Conservation (phyloP, 2,329 filamentous ascomycete genomes). For the Penicillium janthinellum region DNA sequence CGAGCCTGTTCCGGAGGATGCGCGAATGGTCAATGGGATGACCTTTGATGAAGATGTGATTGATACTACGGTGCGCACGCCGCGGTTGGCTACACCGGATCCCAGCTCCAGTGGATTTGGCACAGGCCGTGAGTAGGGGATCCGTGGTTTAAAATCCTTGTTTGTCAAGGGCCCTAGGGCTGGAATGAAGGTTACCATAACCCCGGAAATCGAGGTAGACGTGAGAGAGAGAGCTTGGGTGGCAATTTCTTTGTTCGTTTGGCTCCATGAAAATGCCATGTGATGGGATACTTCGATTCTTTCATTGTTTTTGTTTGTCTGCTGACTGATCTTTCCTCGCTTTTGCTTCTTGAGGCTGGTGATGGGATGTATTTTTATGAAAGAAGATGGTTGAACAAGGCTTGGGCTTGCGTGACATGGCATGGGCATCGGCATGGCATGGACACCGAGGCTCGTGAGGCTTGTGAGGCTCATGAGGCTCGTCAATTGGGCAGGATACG, state of each 20-base stretch:
- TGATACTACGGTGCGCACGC: conserved; percentile 65
- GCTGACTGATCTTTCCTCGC: neutral
- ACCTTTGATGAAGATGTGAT: conserved; percentile 64
- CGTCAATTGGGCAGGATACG: conserved; percentile 7
- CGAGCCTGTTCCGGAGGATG: conserved; percentile 52
- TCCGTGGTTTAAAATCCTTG: no score
- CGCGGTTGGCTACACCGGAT: conserved; percentile 51
- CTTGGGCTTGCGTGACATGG: neutral
- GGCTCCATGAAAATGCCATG: neutral
- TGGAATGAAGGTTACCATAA: neutral
- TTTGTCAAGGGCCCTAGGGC: neutral
- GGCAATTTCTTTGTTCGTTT: conserved; percentile 15
- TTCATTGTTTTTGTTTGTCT: conserved; percentile 7
- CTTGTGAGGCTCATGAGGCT: neutral
- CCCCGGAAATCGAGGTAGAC: conserved; percentile 1
- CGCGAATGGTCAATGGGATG: conserved; percentile 68
- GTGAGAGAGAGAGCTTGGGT: conserved; percentile 5
- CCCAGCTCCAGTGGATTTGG: conserved; percentile 17
- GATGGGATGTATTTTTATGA: conserved; percentile 17
- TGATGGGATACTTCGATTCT: neutral
- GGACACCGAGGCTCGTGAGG: neutral
- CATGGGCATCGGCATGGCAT: neutral
- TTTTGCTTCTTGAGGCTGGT: neutral
- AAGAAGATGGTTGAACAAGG: neutral
- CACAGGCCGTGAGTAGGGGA: conserved; percentile 1